Evolutionary conservation across 805 yeast genomes (phyloP).

Genomic region (Dipodascus albidus): DNA sequence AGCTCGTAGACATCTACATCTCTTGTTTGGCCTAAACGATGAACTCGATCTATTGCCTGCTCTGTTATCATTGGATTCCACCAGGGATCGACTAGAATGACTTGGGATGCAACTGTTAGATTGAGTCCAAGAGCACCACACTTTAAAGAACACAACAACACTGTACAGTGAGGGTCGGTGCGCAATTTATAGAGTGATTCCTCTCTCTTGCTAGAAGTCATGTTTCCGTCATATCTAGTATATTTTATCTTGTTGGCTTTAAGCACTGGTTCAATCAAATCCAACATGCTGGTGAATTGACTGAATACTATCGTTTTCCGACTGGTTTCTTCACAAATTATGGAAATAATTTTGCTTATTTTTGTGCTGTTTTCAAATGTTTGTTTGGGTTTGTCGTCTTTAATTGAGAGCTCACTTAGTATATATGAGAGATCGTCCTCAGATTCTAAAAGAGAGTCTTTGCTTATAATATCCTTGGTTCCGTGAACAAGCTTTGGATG

Average conservation of each 20-base stretch:
- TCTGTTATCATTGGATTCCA: conserved; percentile 41
- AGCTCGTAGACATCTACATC: conserved; percentile 36
- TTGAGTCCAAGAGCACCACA: conserved; percentile 37
- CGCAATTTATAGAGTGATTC: conserved; percentile 22
- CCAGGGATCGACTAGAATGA: conserved; percentile 35
- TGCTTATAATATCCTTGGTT: conserved; percentile 8
- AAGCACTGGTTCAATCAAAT: conserved; percentile 22
- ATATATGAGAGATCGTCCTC: conserved; percentile 21
- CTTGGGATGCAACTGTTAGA: conserved; percentile 32
- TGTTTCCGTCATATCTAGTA: conserved; percentile 28
- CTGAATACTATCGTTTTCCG: conserved; percentile 38
- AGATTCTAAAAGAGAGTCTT: not conserved
- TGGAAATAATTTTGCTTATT: conserved; percentile 23
- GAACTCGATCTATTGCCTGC: conserved; percentile 42
- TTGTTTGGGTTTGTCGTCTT: conserved; percentile 8
- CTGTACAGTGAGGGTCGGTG: conserved; percentile 20
- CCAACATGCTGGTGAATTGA: conserved; percentile 30
- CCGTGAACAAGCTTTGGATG: conserved; percentile 20
- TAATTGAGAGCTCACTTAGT: conserved; percentile 17
- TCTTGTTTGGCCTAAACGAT: conserved; percentile 35
- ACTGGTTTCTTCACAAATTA: conserved; percentile 23
- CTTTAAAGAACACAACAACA: conserved; percentile 32
- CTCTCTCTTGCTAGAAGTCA: conserved; percentile 24
- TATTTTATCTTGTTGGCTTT: conserved; percentile 22
- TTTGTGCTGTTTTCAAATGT: conserved; percentile 24